A percentile compares a stretch with the other conserved stretches of the same genome.
These are phyloP conservation scores for Phytophthora pistaciae DNA, from an alignment of 352 stramenopile species.

Conservation along the genomic window DNA sequence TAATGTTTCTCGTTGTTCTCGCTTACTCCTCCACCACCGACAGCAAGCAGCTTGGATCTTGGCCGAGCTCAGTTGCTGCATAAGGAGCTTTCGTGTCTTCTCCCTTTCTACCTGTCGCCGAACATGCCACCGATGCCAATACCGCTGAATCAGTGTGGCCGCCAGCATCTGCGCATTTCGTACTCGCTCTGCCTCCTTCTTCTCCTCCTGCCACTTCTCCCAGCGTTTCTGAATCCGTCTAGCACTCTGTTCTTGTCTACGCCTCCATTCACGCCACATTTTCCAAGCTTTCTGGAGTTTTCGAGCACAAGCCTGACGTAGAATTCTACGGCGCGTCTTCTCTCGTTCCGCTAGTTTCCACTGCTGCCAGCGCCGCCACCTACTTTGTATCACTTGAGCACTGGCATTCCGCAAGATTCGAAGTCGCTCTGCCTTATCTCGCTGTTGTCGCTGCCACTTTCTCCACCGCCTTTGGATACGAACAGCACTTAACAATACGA, in stretches of 20 bases:
- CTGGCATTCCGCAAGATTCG: conserved; percentile 20
- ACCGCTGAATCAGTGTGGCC: conserved; percentile 6
- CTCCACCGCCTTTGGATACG: conserved; percentile 36
- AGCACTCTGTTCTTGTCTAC: conserved; percentile 11
- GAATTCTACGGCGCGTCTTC: conserved; percentile 11
- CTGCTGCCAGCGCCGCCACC: conserved; percentile 21
- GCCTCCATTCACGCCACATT: conserved; percentile 7
- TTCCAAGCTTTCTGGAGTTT: conserved; percentile 29
- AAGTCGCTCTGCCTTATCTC: conserved; percentile 18
- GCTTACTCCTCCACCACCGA: conserved; percentile 8
- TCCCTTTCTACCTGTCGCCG: conserved; percentile 10
- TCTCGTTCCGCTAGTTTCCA: conserved; percentile 13
- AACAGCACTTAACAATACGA: conserved; percentile 7
- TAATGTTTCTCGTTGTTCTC: background rate
- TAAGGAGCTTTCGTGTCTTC: conserved; percentile 4
- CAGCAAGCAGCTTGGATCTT: conserved; percentile 16
- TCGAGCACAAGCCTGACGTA: conserved; percentile 16
- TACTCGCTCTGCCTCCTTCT: conserved; percentile 5
- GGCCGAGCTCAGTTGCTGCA: conserved; percentile 2
- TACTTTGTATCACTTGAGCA: conserved; percentile 28
- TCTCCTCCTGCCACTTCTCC: conserved; percentile 13
- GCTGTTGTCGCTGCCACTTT: conserved; percentile 13
- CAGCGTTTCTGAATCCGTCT: conserved; percentile 22
- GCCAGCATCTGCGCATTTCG: conserved; percentile 12
- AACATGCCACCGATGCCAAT: conserved; percentile 7